A percentile compares a stretch with the other conserved stretches of the same genome.
phyloP scores from a whole-genome alignment of 108 stramenopile species.

The Skeletonema costatum region DNA sequence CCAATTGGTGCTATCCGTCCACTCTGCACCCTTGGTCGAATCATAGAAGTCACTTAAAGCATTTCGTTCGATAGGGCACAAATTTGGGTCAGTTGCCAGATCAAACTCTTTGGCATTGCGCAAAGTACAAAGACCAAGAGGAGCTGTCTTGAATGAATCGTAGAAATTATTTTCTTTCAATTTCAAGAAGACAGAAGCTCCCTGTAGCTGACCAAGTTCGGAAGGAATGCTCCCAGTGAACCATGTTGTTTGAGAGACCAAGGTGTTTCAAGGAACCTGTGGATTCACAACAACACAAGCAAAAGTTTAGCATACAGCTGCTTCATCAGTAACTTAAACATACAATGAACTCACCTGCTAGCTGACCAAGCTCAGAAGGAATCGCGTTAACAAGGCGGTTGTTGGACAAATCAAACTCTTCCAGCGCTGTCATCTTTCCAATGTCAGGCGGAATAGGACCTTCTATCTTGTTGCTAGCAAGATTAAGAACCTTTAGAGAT shows the following conservation, averaged over 20 bases:
- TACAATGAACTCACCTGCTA: no score
- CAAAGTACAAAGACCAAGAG: neutral
- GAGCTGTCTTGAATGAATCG: no score
- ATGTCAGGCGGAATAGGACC: neutral
- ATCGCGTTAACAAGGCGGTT: neutral
- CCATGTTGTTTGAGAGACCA: neutral
- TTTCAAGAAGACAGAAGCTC: neutral
- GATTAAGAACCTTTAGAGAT: neutral
- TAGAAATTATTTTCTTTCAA: no score
- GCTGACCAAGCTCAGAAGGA: no score
- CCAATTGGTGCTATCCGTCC: neutral
- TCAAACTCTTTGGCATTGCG: neutral
- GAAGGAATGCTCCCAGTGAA: no score
- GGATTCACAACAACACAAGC: neutral
- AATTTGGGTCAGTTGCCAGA: neutral
- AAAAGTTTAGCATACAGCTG: no score
- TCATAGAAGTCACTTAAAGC: constrained; percentile 1
- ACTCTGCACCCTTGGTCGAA: neutral
- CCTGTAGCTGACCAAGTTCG: neutral
- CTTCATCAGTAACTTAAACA: no score
- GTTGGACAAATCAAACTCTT: no score
- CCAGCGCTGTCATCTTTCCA: neutral
- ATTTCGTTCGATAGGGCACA: neutral
- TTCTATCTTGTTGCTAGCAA: neutral
- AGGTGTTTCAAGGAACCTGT: constrained; percentile 1